A percentile compares a stretch with the other conserved stretches of the same genome.
These are phyloP conservation scores for Elaeis oleifera DNA, from an alignment of 202 grass and related monocot genomes.

Conservation along the genomic window DNA sequence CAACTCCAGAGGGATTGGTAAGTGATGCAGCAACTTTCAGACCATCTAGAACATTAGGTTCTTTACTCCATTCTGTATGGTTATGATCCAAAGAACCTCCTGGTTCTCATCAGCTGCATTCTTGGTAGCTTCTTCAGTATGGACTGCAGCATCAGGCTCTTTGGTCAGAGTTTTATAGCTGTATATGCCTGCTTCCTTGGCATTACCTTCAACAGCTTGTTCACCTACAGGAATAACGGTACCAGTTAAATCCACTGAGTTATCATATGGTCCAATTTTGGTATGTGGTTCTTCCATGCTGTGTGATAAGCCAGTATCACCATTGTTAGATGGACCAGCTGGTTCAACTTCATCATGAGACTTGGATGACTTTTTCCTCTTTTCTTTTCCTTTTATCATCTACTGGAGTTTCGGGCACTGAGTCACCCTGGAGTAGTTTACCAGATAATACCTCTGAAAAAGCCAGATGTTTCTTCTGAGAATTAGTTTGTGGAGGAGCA, in stretches of 20 bases:
- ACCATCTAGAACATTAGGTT: conserved; percentile 13
- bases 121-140: background rate
- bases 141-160: conserved; percentile 17
- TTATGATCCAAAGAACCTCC: conserved; percentile 5
- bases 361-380: conserved; percentile 26
- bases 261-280: conserved; percentile 22
- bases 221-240: conserved; percentile 19
- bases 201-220: conserved; percentile 21
- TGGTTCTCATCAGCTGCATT: background rate
- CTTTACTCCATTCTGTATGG: conserved; percentile 9
- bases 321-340: conserved; percentile 21
- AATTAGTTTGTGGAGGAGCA: background rate
- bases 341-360: conserved; percentile 26
- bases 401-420: conserved; percentile 27
- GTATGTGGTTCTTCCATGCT: conserved; percentile 24
- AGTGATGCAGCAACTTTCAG: conserved; percentile 18
- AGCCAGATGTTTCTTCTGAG: conserved; percentile 6
- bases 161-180: conserved; percentile 22
- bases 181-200: conserved; percentile 28
- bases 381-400: conserved; percentile 56
- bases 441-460: conserved; percentile 15
- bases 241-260: conserved; percentile 20
- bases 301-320: background rate
- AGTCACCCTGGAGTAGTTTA: conserved; percentile 28
- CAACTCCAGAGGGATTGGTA: conserved; percentile 22